Percentiles rank a stretch among this genome's conserved stretches.
phyloP scores from a whole-genome alignment of 164 flowering plant genomes.

The Berberis thunbergii region DNA sequence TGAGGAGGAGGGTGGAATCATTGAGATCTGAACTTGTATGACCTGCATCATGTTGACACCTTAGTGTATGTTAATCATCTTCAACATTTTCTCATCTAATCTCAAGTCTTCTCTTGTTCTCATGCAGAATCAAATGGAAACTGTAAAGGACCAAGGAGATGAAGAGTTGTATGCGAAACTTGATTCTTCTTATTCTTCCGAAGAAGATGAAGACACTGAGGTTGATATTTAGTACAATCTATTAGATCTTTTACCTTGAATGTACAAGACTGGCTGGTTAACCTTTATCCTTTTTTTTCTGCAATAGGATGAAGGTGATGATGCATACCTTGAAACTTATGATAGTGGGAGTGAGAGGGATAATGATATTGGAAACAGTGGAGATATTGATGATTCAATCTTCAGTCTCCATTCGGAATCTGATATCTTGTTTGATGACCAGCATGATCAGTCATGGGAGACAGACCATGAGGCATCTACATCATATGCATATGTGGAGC shows the following conservation, averaged over 20 bases:
- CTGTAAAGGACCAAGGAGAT: constrained; percentile 49
- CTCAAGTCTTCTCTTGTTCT: constrained; percentile 3
- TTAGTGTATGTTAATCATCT: not conserved
- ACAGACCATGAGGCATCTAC: constrained; percentile 4
- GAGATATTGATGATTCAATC: constrained; percentile 14
- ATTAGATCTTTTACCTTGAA: constrained; percentile 1
- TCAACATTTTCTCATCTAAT: not conserved
- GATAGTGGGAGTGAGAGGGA: constrained; percentile 20
- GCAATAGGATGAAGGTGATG: constrained; percentile 64
- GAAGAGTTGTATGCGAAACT: constrained; percentile 53
- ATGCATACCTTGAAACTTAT: constrained; percentile 51
- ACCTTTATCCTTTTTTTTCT: not conserved
- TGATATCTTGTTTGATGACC: constrained; percentile 17
- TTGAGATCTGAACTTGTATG: constrained; percentile 79
- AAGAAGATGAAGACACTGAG: constrained; percentile 56
- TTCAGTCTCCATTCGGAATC: constrained; percentile 15
- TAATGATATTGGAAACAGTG: constrained; percentile 20
- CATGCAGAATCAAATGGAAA: constrained; percentile 63
- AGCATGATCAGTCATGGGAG: not conserved
- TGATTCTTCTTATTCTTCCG: constrained; percentile 59
- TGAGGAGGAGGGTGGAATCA: constrained; percentile 43
- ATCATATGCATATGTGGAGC: not conserved
- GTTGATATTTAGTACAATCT: constrained; percentile 17
- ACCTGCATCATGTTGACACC: constrained; percentile 9
- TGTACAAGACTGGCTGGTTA: not conserved